phyloP scores from a whole-genome alignment of 495 filamentous ascomycete species.

The Trichoderma parareesei region DNA sequence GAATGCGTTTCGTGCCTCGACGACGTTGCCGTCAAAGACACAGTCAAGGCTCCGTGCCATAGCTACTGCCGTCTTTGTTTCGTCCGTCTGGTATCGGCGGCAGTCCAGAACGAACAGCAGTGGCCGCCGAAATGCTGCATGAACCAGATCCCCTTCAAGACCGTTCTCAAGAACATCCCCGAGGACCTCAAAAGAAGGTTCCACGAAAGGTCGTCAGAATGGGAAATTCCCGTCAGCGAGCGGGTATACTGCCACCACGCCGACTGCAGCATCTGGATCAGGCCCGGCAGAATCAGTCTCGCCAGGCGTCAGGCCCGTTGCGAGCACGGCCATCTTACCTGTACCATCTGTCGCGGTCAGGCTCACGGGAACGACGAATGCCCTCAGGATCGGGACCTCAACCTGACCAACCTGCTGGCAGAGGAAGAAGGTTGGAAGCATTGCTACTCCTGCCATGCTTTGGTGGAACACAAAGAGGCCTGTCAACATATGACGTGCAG shows the following conservation, averaged over 20 bases:
- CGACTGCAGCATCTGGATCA: conserved; percentile 28
- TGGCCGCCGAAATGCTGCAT: conserved; percentile 41
- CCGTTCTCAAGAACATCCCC: conserved; percentile 22
- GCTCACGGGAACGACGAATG: conserved; percentile 20
- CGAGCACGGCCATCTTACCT: conserved; percentile 28
- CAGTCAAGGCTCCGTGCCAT: conserved; percentile 30
- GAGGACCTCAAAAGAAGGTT: conserved; percentile 19
- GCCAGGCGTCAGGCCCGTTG: conserved; percentile 19
- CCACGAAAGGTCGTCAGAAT: conserved; percentile 26
- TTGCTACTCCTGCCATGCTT: conserved; percentile 31
- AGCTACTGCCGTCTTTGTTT: conserved; percentile 35
- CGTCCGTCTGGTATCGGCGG: conserved; percentile 27
- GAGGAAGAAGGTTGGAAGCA: conserved; percentile 35
- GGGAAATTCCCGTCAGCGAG: conserved; percentile 25
- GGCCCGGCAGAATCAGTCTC: conserved; percentile 18
- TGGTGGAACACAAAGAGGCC: conserved; percentile 39
- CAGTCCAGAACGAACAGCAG: conserved; percentile 30
- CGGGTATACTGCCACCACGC: conserved; percentile 31
- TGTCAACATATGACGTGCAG: conserved; percentile 48
- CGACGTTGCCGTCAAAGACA: conserved; percentile 23
- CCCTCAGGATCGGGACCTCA: conserved; percentile 26
- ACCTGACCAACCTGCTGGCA: conserved; percentile 27
- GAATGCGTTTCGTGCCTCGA: conserved; percentile 39
- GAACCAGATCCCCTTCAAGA: conserved; percentile 27
- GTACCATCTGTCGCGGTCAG: conserved; percentile 29